Percentiles rank a stretch among this genome's conserved stretches.
Evolutionary conservation across 192 early-diverging fungal species (phyloP).

Genomic region (Funneliformis mosseae): DNA sequence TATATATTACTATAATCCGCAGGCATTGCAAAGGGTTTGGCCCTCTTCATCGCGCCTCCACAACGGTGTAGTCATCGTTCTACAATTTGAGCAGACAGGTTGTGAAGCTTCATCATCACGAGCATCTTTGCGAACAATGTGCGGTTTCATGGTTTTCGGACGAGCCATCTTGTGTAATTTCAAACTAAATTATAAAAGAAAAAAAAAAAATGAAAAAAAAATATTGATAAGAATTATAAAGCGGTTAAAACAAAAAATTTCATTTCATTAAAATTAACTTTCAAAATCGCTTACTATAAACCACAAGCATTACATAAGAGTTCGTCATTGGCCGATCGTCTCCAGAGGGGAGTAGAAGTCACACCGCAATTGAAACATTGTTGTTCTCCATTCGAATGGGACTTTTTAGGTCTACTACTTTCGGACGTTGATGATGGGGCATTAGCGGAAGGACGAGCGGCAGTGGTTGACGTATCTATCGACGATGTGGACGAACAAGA

Average conservation of each 20-base stretch:
- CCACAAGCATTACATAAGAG: conserved; percentile 97
- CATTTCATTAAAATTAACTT: too few species aligned
- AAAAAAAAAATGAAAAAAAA: conserved; percentile 5
- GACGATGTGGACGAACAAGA: neutral
- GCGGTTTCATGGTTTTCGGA: conserved; percentile 79
- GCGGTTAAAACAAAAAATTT: too few species aligned
- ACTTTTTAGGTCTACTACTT: conserved; percentile 16
- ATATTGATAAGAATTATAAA: conserved; percentile 1
- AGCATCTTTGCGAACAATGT: conserved; percentile 61
- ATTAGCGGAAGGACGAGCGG: neutral
- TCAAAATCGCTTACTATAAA: conserved; percentile 68
- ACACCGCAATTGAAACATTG: conserved; percentile 64
- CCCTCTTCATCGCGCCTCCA: conserved; percentile 80
- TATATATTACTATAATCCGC: conserved; percentile 54
- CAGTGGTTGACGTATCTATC: neutral
- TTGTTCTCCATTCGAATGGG: conserved; percentile 31
- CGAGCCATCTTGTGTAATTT: conserved; percentile 86
- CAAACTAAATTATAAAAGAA: conserved; percentile 42
- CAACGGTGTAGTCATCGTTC: conserved; percentile 84
- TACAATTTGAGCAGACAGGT: conserved; percentile 72
- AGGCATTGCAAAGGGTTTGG: conserved; percentile 51
- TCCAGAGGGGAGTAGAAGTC: conserved; percentile 93
- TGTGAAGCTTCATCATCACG: conserved; percentile 45
- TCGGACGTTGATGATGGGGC: neutral
- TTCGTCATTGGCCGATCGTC: conserved; percentile 82